phyloP scores from a whole-genome alignment of 805 yeast species.

The Yarrowia hollandica region DNA sequence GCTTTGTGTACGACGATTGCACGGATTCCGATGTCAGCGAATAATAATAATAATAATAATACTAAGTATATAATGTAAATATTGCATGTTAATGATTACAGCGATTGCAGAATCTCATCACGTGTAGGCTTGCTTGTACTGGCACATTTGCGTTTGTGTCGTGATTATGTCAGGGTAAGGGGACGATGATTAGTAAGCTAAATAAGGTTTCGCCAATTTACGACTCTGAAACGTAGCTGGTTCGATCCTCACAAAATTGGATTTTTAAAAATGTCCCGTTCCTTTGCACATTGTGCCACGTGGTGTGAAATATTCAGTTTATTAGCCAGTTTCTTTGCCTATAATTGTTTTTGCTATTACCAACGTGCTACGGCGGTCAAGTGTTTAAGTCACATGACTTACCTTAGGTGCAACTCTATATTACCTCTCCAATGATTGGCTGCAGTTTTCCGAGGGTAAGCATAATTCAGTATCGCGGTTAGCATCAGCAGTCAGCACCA shows the following conservation, averaged over 20 bases:
- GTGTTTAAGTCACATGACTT: neutral
- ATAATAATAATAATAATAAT: neutral
- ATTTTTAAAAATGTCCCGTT: no score
- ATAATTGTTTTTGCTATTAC: no score
- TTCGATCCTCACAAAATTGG: no score
- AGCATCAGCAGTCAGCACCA: conserved; percentile 23
- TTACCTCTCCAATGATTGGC: conserved; percentile 21
- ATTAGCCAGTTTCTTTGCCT: no score
- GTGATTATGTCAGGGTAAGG: neutral
- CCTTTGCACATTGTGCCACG: no score
- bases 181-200: no score
- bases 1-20: conserved; percentile 22
- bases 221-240: no score
- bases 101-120: no score
- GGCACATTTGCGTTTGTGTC: neutral
- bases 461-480: conserved; percentile 1
- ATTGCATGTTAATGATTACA: conserved; percentile 17
- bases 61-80: conserved; percentile 25
- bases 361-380: no score
- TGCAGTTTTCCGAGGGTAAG: conserved; percentile 22
- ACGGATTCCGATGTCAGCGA: conserved; percentile 20
- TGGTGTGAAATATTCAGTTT: no score
- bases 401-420: conserved; percentile 1
- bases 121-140: no score
- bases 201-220: no score